Base-by-base conservation (phyloP, 1,284 basidiomycete genomes). In the Cronartium ribicola region DNA sequence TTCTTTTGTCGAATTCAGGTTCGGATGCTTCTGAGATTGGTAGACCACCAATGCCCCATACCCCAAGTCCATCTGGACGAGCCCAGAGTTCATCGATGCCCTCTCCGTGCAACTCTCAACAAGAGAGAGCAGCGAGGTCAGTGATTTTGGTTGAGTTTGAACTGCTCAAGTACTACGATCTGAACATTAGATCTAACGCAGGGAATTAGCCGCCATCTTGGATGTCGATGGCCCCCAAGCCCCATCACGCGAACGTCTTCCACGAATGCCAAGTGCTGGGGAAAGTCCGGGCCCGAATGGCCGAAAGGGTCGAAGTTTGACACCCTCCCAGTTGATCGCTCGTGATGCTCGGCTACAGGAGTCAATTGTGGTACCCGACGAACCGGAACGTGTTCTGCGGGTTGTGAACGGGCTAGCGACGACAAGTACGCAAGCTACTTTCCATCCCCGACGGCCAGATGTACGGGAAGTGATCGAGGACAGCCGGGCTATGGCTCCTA, bases 21-120 rank as follows among this genome's bases (percentile, higher is more conserved):
- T 73, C 70, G n/a, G 70, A 73, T 39, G 48, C 63, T 17, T 73
- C 70, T 20, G 60, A 71, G 46, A 71, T 71, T 48, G 22, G 39
- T 57, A 10, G 51, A 10, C 51, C 20, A 57, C 17, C 29, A 29
- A 29, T 29, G 29, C 2, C 29, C 29, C 29, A 29, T 29, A 29
- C 29, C 29, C 29, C 29, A 2, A 29, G 29, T 29, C 29, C 29
- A 29, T 29, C 29, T 29, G 29, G 29, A 29, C 29, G 29, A 29
- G 29, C 29, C 29, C 29, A 29, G 29, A 29, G 29, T 29, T 1
- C 13, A 36, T 48, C 22, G 8, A 51, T 10, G n/a, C 7, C 36
- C 20, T 22, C 10, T 13, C 57, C 46, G 1, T 13, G 6, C 20
- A 29, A 29, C 59, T 60, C 59, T 3, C 11, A 1, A 51, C 14